Conservation (phyloP, 768 basidiomycete genomes). For the Collybia sp. region DNA sequence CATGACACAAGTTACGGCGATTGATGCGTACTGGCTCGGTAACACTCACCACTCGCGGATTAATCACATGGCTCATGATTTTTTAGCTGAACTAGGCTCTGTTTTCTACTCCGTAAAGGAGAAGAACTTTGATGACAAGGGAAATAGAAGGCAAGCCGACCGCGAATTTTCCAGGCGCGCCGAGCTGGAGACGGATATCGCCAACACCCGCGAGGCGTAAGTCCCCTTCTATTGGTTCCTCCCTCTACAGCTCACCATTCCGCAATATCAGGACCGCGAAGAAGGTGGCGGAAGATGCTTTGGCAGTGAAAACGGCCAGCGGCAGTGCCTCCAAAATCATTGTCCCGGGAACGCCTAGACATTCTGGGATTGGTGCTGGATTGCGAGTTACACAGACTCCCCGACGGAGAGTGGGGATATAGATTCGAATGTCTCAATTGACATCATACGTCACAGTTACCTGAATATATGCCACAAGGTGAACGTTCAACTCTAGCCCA, state of each 20-base stretch:
- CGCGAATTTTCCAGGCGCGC: slow-evolving; percentile 90
- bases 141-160: slow-evolving; percentile 72
- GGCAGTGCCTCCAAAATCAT: slow-evolving; percentile 61
- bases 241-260: slow-evolving; percentile 2
- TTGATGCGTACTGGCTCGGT: slow-evolving; percentile 98
- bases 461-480: no score
- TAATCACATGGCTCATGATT: neutral
- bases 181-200: slow-evolving; percentile 91
- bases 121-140: slow-evolving; percentile 93
- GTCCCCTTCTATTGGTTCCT: slow-evolving; percentile 14
- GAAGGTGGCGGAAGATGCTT: slow-evolving; percentile 56
- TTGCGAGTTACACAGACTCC: slow-evolving; percentile 70
- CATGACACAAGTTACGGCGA: slow-evolving; percentile 98
- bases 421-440: slow-evolving; percentile 7
- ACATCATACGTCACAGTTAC: slow-evolving; percentile 3
- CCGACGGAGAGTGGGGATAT: slow-evolving; percentile 68
- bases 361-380: slow-evolving; percentile 62
- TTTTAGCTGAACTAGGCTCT: slow-evolving; percentile 83
- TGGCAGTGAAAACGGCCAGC: slow-evolving; percentile 47
- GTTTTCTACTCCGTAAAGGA: slow-evolving; percentile 98
- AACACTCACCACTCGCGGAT: slow-evolving; percentile 14
- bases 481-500: no score
- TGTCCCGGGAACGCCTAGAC: slow-evolving; percentile 77
- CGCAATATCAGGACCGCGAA: slow-evolving; percentile 45
- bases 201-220: slow-evolving; percentile 74